These are phyloP conservation scores for Circinella minor DNA, from an alignment of 371 early-diverging fungal genomes.

Conservation along the genomic window DNA sequence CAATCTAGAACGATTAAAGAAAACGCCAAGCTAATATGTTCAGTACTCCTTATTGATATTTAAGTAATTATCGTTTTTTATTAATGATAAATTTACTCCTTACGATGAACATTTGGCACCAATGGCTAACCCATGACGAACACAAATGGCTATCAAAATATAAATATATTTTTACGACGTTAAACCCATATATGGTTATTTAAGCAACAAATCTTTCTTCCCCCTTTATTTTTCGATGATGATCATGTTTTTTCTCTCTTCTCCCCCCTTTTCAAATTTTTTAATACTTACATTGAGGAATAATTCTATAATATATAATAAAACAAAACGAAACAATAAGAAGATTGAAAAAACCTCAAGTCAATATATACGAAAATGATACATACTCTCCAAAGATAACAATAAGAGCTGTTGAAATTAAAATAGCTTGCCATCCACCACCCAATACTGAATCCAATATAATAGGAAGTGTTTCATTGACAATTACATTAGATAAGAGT, in stretches of 20 bases:
- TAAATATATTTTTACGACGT: background rate
- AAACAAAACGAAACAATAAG: conserved; percentile 35
- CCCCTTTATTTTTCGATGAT: background rate
- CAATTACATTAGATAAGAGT: conserved; percentile 88
- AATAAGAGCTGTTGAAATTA: conserved; percentile 87
- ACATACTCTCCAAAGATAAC: conserved; percentile 93
- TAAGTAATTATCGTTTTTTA: too few species aligned
- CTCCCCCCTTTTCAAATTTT: background rate
- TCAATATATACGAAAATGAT: conserved; percentile 1
- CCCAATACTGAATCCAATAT: conserved; percentile 83
- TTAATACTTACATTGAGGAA: conserved; percentile 45
- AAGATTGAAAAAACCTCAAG: conserved; percentile 36
- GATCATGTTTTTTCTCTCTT: background rate
- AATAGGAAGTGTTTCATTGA: conserved; percentile 95
- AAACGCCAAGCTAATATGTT: background rate
- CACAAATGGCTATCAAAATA: conserved; percentile 56
- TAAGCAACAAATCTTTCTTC: background rate
- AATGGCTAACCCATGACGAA: conserved; percentile 78
- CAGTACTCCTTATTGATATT: background rate
- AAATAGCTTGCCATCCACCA: conserved; percentile 85
- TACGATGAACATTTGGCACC: conserved; percentile 76
- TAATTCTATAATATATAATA: conserved; percentile 33
- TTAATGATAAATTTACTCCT: background rate
- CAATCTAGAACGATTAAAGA: conserved; percentile 16
- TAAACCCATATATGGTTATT: background rate